Percentiles rank a stretch among this genome's conserved stretches.
Evolutionary conservation across 192 early-diverging fungal species (phyloP).

Genomic region (Cetraspora pellucida): DNA sequence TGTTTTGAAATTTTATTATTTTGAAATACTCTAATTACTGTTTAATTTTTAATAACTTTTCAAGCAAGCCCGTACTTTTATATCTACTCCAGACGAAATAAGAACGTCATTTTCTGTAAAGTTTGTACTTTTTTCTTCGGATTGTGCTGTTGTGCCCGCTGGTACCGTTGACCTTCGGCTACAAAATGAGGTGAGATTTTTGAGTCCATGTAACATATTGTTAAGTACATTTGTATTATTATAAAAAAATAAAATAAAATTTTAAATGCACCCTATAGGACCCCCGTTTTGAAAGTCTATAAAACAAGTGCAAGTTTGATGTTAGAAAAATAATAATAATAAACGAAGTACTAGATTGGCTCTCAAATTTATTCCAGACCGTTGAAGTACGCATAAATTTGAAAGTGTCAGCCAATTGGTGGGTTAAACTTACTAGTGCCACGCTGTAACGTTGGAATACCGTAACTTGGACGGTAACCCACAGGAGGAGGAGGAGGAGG

Average conservation of each 20-base stretch:
- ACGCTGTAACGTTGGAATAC: neutral
- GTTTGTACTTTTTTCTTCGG: too few species aligned
- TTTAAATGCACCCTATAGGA: too few species aligned
- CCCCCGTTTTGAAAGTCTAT: too few species aligned
- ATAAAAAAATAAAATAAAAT: too few species aligned
- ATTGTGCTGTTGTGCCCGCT: too few species aligned
- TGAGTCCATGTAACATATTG: too few species aligned
- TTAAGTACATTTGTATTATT: too few species aligned
- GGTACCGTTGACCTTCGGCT: too few species aligned
- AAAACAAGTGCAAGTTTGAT: too few species aligned
- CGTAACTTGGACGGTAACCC: neutral
- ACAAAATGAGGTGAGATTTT: too few species aligned
- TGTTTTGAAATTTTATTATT: neutral
- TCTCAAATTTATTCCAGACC: neutral
- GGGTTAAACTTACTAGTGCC: neutral
- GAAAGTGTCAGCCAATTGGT: neutral
- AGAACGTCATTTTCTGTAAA: too few species aligned
- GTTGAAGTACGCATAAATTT: neutral
- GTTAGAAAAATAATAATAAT: neutral
- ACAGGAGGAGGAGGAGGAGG: neutral
- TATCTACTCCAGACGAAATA: too few species aligned
- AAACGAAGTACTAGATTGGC: neutral
- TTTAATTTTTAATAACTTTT: neutral
- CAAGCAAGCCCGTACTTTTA: neutral
- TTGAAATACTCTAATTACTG: neutral